Percentiles rank a stretch among this genome's conserved stretches.
phyloP scores from a whole-genome alignment of 768 basidiomycete genomes.

The Asterophora parasitica region DNA sequence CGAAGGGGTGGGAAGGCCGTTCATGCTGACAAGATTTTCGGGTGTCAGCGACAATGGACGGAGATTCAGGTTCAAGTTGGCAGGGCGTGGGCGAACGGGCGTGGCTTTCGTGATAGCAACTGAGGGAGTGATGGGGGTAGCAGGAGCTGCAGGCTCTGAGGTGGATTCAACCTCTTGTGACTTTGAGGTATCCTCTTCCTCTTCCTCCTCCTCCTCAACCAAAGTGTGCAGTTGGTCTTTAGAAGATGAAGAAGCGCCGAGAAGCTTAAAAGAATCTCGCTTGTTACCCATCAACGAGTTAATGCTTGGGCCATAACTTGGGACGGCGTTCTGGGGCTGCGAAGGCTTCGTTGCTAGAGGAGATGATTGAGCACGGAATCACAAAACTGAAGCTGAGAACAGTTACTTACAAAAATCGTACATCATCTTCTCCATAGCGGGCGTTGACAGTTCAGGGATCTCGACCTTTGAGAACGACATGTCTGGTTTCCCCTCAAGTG shows the following conservation, averaged over 20 bases:
- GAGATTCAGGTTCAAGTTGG: constrained; percentile 55
- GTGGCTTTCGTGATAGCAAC: constrained; percentile 31
- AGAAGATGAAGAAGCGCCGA: constrained; percentile 51
- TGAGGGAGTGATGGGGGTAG: constrained; percentile 27
- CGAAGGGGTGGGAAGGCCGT: constrained; percentile 49
- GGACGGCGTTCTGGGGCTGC: constrained; percentile 44
- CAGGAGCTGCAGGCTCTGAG: constrained; percentile 21
- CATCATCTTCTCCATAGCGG: constrained; percentile 49
- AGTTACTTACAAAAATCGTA: constrained; percentile 63
- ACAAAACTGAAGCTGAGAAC: constrained; percentile 6
- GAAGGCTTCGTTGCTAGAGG: constrained; percentile 56
- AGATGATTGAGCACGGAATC: constrained; percentile 7
- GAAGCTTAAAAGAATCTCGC: constrained; percentile 79
- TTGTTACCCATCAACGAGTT: constrained; percentile 49
- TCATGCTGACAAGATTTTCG: constrained; percentile 37
- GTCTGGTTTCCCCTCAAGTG: constrained; percentile 81
- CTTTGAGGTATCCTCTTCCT: constrained; percentile 43
- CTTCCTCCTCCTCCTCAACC: constrained; percentile 85
- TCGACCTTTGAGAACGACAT: constrained; percentile 70
- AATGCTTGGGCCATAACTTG: constrained; percentile 34
- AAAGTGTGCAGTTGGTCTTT: constrained; percentile 79
- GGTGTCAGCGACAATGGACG: constrained; percentile 70
- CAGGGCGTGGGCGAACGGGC: constrained; percentile 56
- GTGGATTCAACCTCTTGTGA: constrained; percentile 20
- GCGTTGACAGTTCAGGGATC: constrained; percentile 71